phyloP scores from a whole-genome alignment of 768 basidiomycete species.

The Trametes coccinea region DNA sequence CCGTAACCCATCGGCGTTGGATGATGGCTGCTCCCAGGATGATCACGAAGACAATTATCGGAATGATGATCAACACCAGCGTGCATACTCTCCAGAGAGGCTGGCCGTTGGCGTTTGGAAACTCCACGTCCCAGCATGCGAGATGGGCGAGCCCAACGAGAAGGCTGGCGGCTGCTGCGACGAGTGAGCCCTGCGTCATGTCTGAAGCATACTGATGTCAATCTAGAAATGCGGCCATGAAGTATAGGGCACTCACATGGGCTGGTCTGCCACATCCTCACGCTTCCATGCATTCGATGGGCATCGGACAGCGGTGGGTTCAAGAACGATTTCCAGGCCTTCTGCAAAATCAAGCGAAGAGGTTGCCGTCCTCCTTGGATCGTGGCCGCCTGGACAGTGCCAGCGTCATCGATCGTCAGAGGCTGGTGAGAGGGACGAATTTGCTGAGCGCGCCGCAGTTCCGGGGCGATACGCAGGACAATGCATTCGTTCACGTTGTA shows the following conservation, averaged over 20 bases:
- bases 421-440: background rate
- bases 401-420: no score
- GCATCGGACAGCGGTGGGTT: constrained; percentile 13
- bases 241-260: constrained; percentile 11
- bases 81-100: constrained; percentile 19
- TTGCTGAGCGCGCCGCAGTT: constrained; percentile 2
- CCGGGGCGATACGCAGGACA: constrained; percentile 6
- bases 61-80: constrained; percentile 11
- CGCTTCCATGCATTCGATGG: constrained; percentile 19
- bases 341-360: background rate
- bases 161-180: constrained; percentile 13
- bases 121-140: constrained; percentile 21
- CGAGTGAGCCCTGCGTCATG: constrained; percentile 20
- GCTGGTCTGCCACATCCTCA: constrained; percentile 13
- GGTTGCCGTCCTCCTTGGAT: background rate
- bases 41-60: constrained; percentile 13
- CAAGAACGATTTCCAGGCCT: background rate
- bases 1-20: constrained; percentile 18
- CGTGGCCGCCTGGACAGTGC: background rate
- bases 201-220: background rate
- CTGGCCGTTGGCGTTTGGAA: constrained; percentile 21
- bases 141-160: constrained; percentile 20
- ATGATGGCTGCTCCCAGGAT: constrained; percentile 20
- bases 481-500: constrained; percentile 21
- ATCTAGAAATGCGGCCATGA: background rate